Evolutionary conservation across 225 moss, liverwort and hornwort genomes (phyloP).

Genomic region (Pleurozium schreberi): DNA sequence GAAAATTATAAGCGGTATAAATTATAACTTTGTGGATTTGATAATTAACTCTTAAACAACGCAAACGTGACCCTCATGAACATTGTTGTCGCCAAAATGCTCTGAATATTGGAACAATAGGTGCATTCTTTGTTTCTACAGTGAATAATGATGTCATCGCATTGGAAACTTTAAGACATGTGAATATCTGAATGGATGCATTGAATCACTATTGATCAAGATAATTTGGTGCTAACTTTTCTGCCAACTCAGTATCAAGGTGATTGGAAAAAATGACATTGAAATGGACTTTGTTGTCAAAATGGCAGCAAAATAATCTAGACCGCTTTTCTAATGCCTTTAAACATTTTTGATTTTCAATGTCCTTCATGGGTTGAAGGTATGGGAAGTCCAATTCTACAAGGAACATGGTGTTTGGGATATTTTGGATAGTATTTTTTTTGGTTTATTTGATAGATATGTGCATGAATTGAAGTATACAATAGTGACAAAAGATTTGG

Average conservation of each 20-base stretch:
- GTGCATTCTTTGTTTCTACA: background rate
- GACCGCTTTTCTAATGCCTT: too few relatives aligned
- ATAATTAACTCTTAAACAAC: background rate
- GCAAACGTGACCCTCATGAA: fast-evolving
- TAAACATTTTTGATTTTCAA: background rate
- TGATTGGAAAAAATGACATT: too few relatives aligned
- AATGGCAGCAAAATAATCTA: too few relatives aligned
- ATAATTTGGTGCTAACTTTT: too few relatives aligned
- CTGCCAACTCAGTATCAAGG: too few relatives aligned
- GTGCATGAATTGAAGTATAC: background rate
- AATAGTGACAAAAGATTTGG: background rate
- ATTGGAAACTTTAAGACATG: too few relatives aligned
- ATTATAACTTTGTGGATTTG: background rate
- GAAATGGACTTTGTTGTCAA: too few relatives aligned
- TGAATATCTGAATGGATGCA: too few relatives aligned
- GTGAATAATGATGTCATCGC: background rate
- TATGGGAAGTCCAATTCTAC: background rate
- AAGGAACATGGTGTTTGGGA: background rate
- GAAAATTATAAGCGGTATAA: background rate
- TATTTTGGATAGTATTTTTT: background rate
- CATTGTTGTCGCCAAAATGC: background rate
- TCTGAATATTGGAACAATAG: fast-evolving
- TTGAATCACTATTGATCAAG: too few relatives aligned
- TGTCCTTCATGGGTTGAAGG: background rate
- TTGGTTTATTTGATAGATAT: background rate